Percentiles rank a stretch among this genome's conserved stretches.
Conservation (phyloP, 2,329 filamentous ascomycete genomes). For the Incumbomyces delicatus region DNA sequence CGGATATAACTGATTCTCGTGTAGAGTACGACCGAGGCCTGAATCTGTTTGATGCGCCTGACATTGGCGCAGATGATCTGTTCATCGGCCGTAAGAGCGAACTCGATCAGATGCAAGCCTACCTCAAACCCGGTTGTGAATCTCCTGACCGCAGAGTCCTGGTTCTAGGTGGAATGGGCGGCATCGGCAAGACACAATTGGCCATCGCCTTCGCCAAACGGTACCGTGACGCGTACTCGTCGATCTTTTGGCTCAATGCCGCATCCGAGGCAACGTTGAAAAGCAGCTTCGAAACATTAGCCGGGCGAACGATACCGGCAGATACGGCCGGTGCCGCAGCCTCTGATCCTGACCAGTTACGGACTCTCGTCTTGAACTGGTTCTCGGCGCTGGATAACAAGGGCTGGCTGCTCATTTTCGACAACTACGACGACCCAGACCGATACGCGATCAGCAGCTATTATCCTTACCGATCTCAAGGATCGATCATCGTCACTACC, state of each 20-base stretch:
- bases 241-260: slow-evolving; percentile 39
- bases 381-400: slow-evolving; percentile 13
- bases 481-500: slow-evolving; percentile 20
- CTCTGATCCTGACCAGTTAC: slow-evolving; percentile 4
- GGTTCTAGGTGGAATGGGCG: too few species aligned
- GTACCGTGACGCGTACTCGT: too few species aligned
- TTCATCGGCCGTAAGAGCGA: too few species aligned
- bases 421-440: slow-evolving; percentile 18
- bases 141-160: too few species aligned
- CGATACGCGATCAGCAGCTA: slow-evolving; percentile 11
- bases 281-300: slow-evolving; percentile 22
- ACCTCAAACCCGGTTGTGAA: too few species aligned
- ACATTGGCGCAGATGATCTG: too few species aligned
- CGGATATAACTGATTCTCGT: too few species aligned
- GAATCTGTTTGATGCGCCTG: too few species aligned
- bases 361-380: slow-evolving; percentile 9
- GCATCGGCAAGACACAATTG: too few species aligned
- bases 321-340: not conserved
- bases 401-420: slow-evolving; percentile 20
- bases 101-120: too few species aligned
- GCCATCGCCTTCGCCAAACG: too few species aligned
- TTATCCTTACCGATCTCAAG: slow-evolving; percentile 14
- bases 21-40: too few species aligned
- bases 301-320: slow-evolving; percentile 6
- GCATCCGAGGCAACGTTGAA: slow-evolving; percentile 30